Percentiles rank a stretch among this genome's conserved stretches.
phyloP scores from a whole-genome alignment of 345 rosid species.

The Corchorus capsularis region DNA sequence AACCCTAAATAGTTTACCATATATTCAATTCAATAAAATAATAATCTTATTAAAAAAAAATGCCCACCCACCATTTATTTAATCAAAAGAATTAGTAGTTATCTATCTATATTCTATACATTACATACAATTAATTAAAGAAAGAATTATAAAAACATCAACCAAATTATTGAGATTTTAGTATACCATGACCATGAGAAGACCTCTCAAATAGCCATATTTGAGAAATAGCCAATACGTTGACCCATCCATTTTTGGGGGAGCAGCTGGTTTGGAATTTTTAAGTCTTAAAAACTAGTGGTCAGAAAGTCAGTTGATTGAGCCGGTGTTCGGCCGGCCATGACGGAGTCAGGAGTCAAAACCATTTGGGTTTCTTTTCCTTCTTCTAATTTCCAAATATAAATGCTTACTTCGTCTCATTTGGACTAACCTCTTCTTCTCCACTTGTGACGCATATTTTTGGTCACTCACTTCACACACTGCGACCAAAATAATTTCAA shows the following conservation, averaged over 20 bases:
- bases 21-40: no score
- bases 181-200: not conserved
- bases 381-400: not conserved
- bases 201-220: not conserved
- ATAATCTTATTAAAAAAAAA: no score
- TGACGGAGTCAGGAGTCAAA: not conserved
- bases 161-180: not conserved
- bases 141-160: not conserved
- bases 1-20: not conserved
- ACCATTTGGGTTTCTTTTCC: not conserved
- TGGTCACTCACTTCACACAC: no score
- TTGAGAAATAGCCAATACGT: not conserved
- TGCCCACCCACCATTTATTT: no score
- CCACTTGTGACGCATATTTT: no score
- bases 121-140: not conserved
- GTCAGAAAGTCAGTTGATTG: not conserved
- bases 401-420: not conserved
- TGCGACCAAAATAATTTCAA: not conserved
- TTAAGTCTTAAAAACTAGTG: not conserved
- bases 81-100: no score
- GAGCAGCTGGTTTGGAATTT: constrained; percentile 7
- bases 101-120: no score
- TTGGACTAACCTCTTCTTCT: not conserved
- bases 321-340: constrained; percentile 17
- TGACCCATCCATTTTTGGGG: not conserved